Percentiles rank a stretch among this genome's conserved stretches.
phyloP scores from a whole-genome alignment of 257 asterid species.

The Salvia hispanica region DNA sequence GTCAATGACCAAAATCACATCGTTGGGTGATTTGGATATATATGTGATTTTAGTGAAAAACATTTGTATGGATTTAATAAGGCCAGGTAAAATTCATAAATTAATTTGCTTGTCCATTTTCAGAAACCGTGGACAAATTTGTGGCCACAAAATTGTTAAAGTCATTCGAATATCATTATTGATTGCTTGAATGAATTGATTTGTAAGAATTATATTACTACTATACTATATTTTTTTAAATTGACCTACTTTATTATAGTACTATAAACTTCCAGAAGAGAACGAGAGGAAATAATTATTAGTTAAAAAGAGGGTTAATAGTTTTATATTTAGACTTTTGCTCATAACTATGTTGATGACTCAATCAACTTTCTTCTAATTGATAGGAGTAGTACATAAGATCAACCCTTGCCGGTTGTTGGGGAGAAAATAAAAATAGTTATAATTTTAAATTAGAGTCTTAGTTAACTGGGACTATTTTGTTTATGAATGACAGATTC shows the following conservation, averaged over 20 bases:
- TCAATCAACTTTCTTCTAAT: neutral
- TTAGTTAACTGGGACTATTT: neutral
- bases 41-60: neutral
- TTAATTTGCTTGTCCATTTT: constrained; percentile 21
- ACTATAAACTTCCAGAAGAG: neutral
- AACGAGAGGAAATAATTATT: neutral
- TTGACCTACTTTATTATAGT: constrained; percentile 1
- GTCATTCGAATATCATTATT: neutral
- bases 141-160: constrained; percentile 35
- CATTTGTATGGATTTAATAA: neutral
- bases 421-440: constrained; percentile 7
- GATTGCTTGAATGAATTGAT: neutral
- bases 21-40: too few species aligned
- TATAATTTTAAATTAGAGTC: neutral
- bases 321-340: neutral
- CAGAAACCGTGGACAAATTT: constrained; percentile 26
- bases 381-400: neutral
- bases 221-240: neutral
- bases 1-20: too few species aligned
- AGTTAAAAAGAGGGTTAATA: constrained; percentile 1
- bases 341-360: constrained; percentile 15
- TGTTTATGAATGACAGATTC: too few species aligned
- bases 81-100: constrained; percentile 14
- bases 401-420: constrained; percentile 26
- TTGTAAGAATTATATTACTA: neutral